phyloP scores from a whole-genome alignment of 2,329 filamentous ascomycete genomes.

The Neurospora sp. region DNA sequence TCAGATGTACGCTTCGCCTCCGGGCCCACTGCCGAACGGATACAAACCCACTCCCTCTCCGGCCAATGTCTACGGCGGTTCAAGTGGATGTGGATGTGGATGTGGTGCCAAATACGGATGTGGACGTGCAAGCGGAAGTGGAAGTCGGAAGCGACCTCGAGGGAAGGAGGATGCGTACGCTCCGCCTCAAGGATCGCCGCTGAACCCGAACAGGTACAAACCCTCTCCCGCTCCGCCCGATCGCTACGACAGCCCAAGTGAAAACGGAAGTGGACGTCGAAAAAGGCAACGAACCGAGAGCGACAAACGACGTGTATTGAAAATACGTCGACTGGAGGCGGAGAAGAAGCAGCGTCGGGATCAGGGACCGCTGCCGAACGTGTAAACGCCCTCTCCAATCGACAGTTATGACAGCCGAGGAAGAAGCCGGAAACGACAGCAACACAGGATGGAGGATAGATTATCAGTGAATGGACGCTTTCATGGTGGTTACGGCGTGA shows the following conservation, averaged over 20 bases:
- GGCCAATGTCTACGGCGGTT: not conserved
- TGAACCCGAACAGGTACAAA: not conserved
- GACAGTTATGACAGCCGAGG: fast-evolving
- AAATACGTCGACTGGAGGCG: not conserved
- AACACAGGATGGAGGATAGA: not conserved
- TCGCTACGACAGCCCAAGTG: not conserved
- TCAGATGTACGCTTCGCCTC: not conserved
- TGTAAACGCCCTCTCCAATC: not conserved
- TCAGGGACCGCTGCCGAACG: not conserved
- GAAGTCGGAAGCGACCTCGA: not conserved
- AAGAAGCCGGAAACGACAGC: not conserved
- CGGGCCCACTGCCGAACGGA: not conserved
- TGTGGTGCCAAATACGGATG: not conserved
- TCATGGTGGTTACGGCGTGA: not conserved
- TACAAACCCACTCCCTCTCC: not conserved
- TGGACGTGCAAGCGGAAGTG: not conserved
- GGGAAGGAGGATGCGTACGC: not conserved
- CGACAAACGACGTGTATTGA: not conserved
- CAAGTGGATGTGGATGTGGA: not conserved
- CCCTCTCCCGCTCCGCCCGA: not conserved
- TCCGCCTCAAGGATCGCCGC: not conserved
- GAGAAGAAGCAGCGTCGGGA: not conserved
- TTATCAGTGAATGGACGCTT: not conserved
- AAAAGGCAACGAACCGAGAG: not conserved
- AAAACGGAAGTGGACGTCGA: not conserved